Evolutionary conservation across 2,329 filamentous ascomycete genomes (phyloP).

Genomic region (Atkinsonella hypoxylon): DNA sequence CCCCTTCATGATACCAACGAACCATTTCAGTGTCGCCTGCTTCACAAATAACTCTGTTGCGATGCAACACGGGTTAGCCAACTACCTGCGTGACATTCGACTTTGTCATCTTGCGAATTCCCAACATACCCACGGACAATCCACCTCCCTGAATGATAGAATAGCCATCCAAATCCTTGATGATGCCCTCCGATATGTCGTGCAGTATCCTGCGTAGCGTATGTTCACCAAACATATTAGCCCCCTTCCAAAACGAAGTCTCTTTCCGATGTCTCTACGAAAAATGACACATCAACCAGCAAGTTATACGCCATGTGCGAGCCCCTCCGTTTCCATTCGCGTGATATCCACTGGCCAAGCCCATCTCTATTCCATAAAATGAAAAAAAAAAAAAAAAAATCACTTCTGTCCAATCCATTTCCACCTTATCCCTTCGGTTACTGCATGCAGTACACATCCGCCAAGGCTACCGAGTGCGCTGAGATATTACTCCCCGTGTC

Average conservation of each 20-base stretch:
- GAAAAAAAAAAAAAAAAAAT: background rate
- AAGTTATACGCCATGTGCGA: too few relatives aligned
- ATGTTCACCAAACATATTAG: background rate
- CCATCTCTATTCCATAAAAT: too few relatives aligned
- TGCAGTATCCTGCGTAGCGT: conserved; percentile 6
- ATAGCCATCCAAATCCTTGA: conserved; percentile 1
- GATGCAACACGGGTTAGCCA: too few relatives aligned
- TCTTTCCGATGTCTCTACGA: too few relatives aligned
- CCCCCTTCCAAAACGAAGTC: background rate
- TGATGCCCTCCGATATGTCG: background rate
- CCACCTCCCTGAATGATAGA: background rate
- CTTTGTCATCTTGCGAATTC: background rate
- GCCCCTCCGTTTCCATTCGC: too few relatives aligned
- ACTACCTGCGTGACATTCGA: background rate
- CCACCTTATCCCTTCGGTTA: conserved; percentile 10
- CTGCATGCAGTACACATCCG: conserved; percentile 38
- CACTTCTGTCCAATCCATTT: too few relatives aligned
- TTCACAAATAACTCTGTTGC: too few relatives aligned
- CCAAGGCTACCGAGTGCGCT: conserved; percentile 31
- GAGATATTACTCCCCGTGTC: conserved; percentile 34
- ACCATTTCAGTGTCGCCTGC: too few relatives aligned
- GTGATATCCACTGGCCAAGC: too few relatives aligned
- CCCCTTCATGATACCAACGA: too few relatives aligned
- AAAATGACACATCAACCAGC: too few relatives aligned
- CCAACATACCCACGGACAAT: background rate